Percentiles rank a stretch among this genome's conserved stretches.
Conservation (phyloP, 352 stramenopile species). For the Chrysophaeum taylorii region DNA sequence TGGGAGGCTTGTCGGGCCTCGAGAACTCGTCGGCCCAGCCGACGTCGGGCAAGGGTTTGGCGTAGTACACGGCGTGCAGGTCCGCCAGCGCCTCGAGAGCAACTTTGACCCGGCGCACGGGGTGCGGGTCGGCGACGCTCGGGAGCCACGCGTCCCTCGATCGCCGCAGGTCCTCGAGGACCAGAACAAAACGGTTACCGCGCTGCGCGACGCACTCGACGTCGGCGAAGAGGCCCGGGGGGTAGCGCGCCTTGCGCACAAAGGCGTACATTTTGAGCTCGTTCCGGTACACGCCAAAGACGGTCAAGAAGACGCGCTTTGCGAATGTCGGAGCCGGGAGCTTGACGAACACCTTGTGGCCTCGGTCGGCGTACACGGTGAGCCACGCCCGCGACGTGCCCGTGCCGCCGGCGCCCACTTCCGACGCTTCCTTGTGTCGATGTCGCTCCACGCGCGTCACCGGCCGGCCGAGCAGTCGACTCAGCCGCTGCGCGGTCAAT, state of each 20-base stretch:
- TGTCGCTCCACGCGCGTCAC: too few species aligned
- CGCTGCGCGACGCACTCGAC: not conserved
- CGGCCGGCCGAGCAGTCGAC: too few species aligned
- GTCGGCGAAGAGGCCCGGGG: not conserved
- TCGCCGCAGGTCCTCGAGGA: not conserved
- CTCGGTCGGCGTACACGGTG: not conserved
- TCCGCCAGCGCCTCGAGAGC: not conserved
- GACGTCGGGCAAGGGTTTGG: not conserved
- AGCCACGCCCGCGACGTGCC: slow-evolving; percentile 3
- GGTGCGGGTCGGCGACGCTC: not conserved
- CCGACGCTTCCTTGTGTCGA: not conserved
- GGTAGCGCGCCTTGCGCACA: not conserved
- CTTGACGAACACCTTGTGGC: not conserved
- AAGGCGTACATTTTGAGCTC: not conserved
- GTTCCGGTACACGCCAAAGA: slow-evolving; percentile 11
- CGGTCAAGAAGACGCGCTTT: not conserved
- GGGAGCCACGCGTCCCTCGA: not conserved
- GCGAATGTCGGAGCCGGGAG: not conserved
- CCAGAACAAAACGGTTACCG: not conserved
- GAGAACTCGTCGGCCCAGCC: slow-evolving; percentile 1
- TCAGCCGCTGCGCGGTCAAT: too few species aligned
- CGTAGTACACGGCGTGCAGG: not conserved
- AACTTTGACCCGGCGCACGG: not conserved
- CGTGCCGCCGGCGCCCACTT: slow-evolving; percentile 4
- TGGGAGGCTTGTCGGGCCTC: not conserved